Evolutionary conservation across 1,139 yeast species (phyloP).

Genomic region (Nadsonia commutata): DNA sequence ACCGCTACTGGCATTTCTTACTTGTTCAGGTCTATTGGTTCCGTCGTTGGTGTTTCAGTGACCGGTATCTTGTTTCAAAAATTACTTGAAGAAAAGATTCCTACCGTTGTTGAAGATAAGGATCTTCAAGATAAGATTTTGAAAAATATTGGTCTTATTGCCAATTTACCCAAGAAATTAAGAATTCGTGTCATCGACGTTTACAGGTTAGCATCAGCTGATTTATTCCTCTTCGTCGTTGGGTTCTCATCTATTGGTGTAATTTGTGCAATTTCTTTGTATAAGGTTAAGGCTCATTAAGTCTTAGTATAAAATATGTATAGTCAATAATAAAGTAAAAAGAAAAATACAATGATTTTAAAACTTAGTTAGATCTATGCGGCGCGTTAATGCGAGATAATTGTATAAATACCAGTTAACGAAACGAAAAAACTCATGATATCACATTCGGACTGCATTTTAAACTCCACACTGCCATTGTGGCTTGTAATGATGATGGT

Average conservation of each 20-base stretch:
- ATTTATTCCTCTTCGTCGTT: neutral
- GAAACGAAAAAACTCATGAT: no score
- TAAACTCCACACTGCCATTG: no score
- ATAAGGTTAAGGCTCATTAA: neutral
- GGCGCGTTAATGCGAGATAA: no score
- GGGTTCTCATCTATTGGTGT: neutral
- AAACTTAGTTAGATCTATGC: no score
- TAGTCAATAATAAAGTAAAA: no score
- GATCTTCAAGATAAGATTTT: neutral
- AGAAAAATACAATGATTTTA: no score
- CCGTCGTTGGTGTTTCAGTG: constrained; percentile 3
- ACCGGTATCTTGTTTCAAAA: neutral
- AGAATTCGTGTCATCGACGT: neutral
- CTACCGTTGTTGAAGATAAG: neutral
- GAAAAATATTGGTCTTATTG: neutral
- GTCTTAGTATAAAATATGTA: no score
- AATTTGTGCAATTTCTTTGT: neutral
- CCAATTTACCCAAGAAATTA: neutral
- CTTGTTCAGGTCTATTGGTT: constrained; percentile 5
- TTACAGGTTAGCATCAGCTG: neutral
- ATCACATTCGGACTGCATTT: no score
- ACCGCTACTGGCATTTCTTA: constrained; percentile 5
- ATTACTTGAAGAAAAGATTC: neutral
- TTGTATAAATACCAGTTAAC: no score
- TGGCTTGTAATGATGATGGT: no score